These are phyloP conservation scores for Eremochloa ophiuroides DNA, from an alignment of 176 grass and related monocot species.

Conservation along the genomic window DNA sequence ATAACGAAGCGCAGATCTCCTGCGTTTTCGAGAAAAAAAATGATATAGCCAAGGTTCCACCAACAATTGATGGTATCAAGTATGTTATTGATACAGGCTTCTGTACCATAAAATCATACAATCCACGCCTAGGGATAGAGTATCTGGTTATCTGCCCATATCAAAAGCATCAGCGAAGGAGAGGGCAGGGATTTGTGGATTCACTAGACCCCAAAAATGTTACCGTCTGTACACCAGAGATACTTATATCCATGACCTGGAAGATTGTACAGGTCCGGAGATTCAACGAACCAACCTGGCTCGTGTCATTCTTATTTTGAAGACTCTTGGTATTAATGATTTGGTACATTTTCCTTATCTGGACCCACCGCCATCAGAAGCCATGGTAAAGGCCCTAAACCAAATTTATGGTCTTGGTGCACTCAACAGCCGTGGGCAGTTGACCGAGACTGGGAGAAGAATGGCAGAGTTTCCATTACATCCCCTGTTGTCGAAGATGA, in stretches of 20 bases:
- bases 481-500: conserved; percentile 4
- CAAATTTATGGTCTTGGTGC: conserved; percentile 84
- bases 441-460: conserved; percentile 83
- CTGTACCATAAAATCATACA: conserved; percentile 75
- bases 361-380: conserved; percentile 70
- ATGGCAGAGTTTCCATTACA: conserved; percentile 84
- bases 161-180: conserved; percentile 81
- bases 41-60: too few species aligned
- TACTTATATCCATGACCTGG: conserved; percentile 48
- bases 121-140: conserved; percentile 74
- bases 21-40: too few species aligned
- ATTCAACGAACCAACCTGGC: conserved; percentile 73
- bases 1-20: too few species aligned
- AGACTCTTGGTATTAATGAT: conserved; percentile 59
- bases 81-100: conserved; percentile 80
- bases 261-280: conserved; percentile 19
- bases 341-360: conserved; percentile 90
- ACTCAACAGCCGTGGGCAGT: conserved; percentile 64
- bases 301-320: too few species aligned
- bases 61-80: conserved; percentile 66
- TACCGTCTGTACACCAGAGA: conserved; percentile 67
- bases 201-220: conserved; percentile 73
- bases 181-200: conserved; percentile 70
- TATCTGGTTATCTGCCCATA: conserved; percentile 69
- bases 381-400: conserved; percentile 68